Evolutionary conservation across 2,329 filamentous ascomycete genomes (phyloP).

Genomic region (Diaporthe citri): DNA sequence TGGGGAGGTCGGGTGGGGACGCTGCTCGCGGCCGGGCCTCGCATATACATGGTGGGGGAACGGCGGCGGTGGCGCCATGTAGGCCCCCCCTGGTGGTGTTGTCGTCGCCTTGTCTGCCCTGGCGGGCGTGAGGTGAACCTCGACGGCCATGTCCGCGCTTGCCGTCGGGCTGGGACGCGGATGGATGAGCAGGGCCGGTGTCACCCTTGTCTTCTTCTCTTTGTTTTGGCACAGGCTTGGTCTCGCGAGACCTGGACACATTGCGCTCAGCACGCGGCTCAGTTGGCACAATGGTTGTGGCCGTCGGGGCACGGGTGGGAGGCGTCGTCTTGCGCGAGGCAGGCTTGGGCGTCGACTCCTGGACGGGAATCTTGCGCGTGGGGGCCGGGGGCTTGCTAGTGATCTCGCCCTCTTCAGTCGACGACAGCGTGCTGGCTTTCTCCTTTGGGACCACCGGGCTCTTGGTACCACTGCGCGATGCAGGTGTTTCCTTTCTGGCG

Average conservation of each 20-base stretch:
- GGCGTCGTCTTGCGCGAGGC: not conserved
- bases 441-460: not conserved
- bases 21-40: not conserved
- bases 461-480: not conserved
- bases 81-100: not conserved
- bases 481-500: not conserved
- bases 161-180: not conserved
- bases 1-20: not conserved
- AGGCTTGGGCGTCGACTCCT: not conserved
- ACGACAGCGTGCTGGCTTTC: not conserved
- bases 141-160: not conserved
- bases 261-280: not conserved
- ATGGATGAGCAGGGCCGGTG: not conserved
- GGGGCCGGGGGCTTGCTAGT: not conserved
- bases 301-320: not conserved
- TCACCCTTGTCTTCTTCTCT: not conserved
- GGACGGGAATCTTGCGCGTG: not conserved
- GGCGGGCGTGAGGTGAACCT: not conserved
- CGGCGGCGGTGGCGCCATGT: not conserved
- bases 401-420: conserved; percentile 1
- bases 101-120: not conserved
- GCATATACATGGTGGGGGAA: not conserved
- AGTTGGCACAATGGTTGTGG: not conserved
- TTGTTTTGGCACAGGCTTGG: not conserved
- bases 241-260: not conserved